phyloP scores from a whole-genome alignment of 2,329 filamentous ascomycete species.

The Pyrenophora graminea region DNA sequence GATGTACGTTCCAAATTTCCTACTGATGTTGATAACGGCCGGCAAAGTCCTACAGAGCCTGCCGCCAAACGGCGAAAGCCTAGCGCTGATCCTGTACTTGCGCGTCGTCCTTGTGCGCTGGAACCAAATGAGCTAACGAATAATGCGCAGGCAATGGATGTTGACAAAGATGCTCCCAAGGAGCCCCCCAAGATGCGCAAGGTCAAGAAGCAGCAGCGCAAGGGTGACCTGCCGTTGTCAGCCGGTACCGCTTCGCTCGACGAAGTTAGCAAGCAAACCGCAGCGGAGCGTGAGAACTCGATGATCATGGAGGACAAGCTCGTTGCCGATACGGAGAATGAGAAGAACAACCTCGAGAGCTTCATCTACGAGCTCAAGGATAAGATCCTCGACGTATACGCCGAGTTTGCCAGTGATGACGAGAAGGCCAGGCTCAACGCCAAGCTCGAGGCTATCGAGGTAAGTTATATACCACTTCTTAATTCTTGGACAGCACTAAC shows the following conservation, averaged over 20 bases:
- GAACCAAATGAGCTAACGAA: slow-evolving; percentile 34
- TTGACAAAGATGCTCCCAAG: slow-evolving; percentile 44
- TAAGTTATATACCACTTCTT: slow-evolving; percentile 54
- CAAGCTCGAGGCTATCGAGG: slow-evolving; percentile 84
- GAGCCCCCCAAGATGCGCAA: slow-evolving; percentile 81
- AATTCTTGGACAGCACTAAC: slow-evolving; percentile 14
- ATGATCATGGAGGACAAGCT: slow-evolving; percentile 99
- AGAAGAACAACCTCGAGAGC: slow-evolving; percentile 99
- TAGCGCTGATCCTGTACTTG: slow-evolving; percentile 28
- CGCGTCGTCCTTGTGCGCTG: slow-evolving; percentile 32
- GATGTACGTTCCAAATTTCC: slow-evolving; percentile 65
- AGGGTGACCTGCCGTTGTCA: slow-evolving; percentile 89
- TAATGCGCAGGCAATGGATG: slow-evolving; percentile 45
- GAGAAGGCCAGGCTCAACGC: slow-evolving; percentile 86
- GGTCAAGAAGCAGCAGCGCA: slow-evolving; percentile 99
- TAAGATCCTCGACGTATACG: slow-evolving; percentile 90
- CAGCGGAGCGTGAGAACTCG: slow-evolving; percentile 78
- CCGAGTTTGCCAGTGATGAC: slow-evolving; percentile 85
- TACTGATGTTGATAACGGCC: slow-evolving; percentile 27
- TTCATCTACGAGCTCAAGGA: slow-evolving; percentile 96
- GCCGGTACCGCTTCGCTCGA: slow-evolving; percentile 83
- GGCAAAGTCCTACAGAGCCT: slow-evolving; percentile 28
- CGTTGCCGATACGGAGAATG: slow-evolving; percentile 95
- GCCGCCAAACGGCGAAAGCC: slow-evolving; percentile 41
- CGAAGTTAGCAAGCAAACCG: slow-evolving; percentile 64